A percentile compares a stretch with the other conserved stretches of the same genome.
phyloP scores from a whole-genome alignment of 352 stramenopile genomes.

The Phytopythium chamaehyphon region DNA sequence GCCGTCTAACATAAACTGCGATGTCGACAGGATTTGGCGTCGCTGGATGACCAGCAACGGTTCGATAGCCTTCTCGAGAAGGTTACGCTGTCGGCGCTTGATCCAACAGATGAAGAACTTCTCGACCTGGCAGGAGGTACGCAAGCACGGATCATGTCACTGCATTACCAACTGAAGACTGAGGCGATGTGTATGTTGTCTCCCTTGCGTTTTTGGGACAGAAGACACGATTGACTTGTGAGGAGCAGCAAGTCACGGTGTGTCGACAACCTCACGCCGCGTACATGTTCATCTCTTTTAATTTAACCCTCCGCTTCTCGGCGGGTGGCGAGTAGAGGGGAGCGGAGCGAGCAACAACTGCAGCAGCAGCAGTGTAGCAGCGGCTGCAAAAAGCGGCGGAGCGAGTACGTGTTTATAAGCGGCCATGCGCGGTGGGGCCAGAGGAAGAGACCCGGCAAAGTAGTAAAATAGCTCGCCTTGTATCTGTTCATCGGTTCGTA shows the following conservation, averaged over 20 bases:
- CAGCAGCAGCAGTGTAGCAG: too few species aligned
- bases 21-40: conserved; percentile 34
- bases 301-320: too few species aligned
- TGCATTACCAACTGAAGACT: background rate
- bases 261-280: too few species aligned
- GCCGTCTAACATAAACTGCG: conserved; percentile 5
- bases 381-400: too few species aligned
- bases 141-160: background rate
- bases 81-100: conserved; percentile 50
- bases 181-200: background rate
- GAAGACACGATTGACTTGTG: conserved; percentile 46
- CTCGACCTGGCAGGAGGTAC: conserved; percentile 40
- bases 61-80: conserved; percentile 65
- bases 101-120: conserved; percentile 59
- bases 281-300: too few species aligned
- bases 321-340: too few species aligned
- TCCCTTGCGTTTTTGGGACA: conserved; percentile 5
- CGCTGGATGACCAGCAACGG: conserved; percentile 51
- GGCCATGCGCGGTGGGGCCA: background rate
- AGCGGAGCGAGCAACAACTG: too few species aligned
- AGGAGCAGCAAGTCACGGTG: conserved; percentile 9
- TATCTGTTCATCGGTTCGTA: background rate
- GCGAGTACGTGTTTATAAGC: background rate
- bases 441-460: background rate
- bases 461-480: conserved; percentile 7